These are phyloP conservation scores for Rhizophora mangle DNA, from an alignment of 345 rosid species.

Conservation along the genomic window DNA sequence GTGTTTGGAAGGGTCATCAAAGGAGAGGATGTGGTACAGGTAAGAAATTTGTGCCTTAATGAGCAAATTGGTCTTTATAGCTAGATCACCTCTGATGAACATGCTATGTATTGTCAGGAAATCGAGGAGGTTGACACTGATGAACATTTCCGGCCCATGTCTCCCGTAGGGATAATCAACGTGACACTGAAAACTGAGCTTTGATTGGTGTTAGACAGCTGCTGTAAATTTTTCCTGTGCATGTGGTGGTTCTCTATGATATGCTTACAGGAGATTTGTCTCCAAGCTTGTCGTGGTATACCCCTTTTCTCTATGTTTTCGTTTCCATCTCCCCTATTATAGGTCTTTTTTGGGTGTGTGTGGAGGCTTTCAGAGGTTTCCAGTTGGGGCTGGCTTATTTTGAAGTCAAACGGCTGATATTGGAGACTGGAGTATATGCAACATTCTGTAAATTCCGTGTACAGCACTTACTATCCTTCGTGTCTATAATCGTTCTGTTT, in stretches of 20 bases:
- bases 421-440: neutral
- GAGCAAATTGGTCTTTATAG: constrained; percentile 2
- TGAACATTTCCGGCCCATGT: constrained; percentile 79
- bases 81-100: constrained; percentile 9
- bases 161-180: constrained; percentile 49
- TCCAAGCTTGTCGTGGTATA: neutral
- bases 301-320: neutral
- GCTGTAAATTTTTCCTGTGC: neutral
- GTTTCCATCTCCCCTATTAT: neutral
- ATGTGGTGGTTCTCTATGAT: neutral
- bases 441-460: constrained; percentile 5
- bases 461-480: too few species aligned
- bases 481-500: too few species aligned
- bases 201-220: constrained; percentile 17
- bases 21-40: constrained; percentile 91
- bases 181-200: constrained; percentile 54
- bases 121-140: constrained; percentile 97
- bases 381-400: neutral
- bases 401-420: neutral
- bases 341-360: neutral
- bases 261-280: neutral
- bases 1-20: constrained; percentile 77
- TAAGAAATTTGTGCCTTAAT: constrained; percentile 15
- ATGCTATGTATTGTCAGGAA: constrained; percentile 46
- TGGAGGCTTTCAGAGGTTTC: neutral